Conservation (phyloP, 768 basidiomycete genomes). For the Boletus tomentosulus region DNA sequence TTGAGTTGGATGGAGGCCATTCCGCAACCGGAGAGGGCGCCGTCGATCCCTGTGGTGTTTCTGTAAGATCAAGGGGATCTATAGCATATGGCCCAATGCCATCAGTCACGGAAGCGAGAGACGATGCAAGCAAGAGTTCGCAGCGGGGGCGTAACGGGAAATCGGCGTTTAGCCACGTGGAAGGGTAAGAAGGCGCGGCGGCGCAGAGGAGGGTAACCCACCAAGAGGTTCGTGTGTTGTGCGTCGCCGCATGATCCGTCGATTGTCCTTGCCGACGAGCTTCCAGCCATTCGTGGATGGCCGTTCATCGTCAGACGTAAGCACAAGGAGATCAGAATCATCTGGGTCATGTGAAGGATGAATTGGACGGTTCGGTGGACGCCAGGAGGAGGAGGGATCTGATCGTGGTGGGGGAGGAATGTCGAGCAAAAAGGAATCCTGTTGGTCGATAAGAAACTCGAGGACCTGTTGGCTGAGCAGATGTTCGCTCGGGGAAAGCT, state of each 20-base stretch:
- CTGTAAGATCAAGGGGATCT: conserved; percentile 18
- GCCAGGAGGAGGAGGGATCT: conserved; percentile 29
- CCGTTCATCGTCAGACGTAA: conserved; percentile 48
- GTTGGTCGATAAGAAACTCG: conserved; percentile 94
- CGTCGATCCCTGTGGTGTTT: conserved; percentile 27
- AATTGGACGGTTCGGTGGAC: conserved; percentile 12
- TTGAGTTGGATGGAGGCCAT: conserved; percentile 31
- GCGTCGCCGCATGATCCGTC: conserved; percentile 49
- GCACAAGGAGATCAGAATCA: conserved; percentile 43
- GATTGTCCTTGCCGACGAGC: conserved; percentile 38
- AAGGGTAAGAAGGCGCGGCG: conserved; percentile 27
- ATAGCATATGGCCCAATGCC: conserved; percentile 3
- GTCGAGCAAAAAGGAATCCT: conserved; percentile 92
- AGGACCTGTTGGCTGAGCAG: conserved; percentile 84
- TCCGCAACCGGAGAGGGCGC: conserved; percentile 50
- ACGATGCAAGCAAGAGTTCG: not conserved
- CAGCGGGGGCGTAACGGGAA: conserved; percentile 2
- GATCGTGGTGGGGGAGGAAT: conserved; percentile 63
- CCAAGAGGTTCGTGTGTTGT: conserved; percentile 48
- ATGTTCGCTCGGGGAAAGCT: conserved; percentile 83
- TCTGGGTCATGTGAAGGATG: conserved; percentile 31
- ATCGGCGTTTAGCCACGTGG: conserved; percentile 26
- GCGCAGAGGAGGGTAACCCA: conserved; percentile 33
- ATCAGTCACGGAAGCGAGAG: conserved; percentile 9
- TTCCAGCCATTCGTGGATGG: conserved; percentile 52